Base-by-base conservation (phyloP, 495 filamentous ascomycete genomes). In the Apodospora peruviana region DNA sequence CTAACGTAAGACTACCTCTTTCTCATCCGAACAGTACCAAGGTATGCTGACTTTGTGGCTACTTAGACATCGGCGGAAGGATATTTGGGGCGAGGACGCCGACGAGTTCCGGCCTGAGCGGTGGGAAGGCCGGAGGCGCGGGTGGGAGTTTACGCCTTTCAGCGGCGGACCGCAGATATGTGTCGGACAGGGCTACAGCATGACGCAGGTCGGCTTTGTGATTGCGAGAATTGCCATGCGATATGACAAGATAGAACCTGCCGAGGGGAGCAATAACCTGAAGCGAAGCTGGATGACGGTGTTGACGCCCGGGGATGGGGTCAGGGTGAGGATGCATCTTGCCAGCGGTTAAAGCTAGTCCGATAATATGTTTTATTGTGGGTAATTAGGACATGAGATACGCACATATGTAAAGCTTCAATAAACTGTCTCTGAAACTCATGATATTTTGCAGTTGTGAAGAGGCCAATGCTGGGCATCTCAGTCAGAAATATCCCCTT, bases 91-190 rank as follows among this genome's bases (percentile, higher is more conserved):
- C 21, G 44, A 56, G 0, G 71, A 79, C 42, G 62, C 62, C 2
- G 54, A 74, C 37, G 27, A 53, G 3, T 81, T 75, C 48, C 60
- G 69, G 0, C 78, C 79, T 0, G 76, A 76, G 49, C 60, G 78
- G 29, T 81, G 77, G 75, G 51, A 71, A 16, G 47, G 47, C 62
- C 76, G n/a, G 67, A 71, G 19, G 52, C 55, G 2, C 3, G 42
- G 24, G 3, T 45, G 42, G 42, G 42, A 32, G 2, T 45, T 17
- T 19, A 18, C 18, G 42, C 42, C 42, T 18, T 32, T 45, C 24
- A 32, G 24, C 2, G 24, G 42, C 25, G 42, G 40, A 18, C 40
- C 40, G 2, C 20, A 24, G 40, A 24, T 24, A 24, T 42, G 40
- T 25, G 19, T 42, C 12, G 40, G 40, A n/a, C 37, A 40, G 37